Evolutionary conservation across 352 stramenopile genomes (phyloP).

Genomic region (Phytophthora fragariaefolia): DNA sequence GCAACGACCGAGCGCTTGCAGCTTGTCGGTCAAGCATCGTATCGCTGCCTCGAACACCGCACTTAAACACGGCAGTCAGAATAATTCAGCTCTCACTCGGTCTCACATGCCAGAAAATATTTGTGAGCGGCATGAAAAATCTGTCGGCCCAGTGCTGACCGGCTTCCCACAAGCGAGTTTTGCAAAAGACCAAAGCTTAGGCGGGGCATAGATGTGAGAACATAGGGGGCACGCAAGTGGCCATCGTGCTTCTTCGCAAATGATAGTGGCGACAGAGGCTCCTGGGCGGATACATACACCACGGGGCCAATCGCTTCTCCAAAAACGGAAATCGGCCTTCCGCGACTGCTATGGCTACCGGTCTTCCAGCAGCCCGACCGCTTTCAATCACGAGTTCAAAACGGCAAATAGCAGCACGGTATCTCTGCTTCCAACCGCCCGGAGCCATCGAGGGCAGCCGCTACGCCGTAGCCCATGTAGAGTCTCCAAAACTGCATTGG

Average conservation of each 20-base stretch:
- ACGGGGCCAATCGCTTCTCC: not conserved
- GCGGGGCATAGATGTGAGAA: not conserved
- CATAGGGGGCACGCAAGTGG: not conserved
- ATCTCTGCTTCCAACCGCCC: not conserved
- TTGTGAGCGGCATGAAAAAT: slow-evolving; percentile 14
- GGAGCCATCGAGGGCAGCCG: not conserved
- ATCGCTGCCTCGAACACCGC: not conserved
- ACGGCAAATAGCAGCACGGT: not conserved
- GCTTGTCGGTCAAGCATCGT: slow-evolving; percentile 6
- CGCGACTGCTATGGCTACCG: no score
- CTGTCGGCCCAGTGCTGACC: not conserved
- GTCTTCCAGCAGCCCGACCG: not conserved
- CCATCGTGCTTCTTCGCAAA: slow-evolving; percentile 10
- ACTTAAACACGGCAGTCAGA: not conserved
- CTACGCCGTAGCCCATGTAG: no score
- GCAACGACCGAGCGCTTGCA: slow-evolving; percentile 1
- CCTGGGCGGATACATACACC: not conserved
- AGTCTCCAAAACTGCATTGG: no score
- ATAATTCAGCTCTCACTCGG: not conserved
- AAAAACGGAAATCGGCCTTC: not conserved
- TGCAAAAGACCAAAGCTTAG: not conserved
- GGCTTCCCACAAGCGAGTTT: no score
- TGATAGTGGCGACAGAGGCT: not conserved
- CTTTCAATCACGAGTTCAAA: slow-evolving; percentile 5
- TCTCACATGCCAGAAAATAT: slow-evolving; percentile 18